Evolutionary conservation across 192 early-diverging fungal genomes (phyloP).

Genomic region (Coemansia sp.): DNA sequence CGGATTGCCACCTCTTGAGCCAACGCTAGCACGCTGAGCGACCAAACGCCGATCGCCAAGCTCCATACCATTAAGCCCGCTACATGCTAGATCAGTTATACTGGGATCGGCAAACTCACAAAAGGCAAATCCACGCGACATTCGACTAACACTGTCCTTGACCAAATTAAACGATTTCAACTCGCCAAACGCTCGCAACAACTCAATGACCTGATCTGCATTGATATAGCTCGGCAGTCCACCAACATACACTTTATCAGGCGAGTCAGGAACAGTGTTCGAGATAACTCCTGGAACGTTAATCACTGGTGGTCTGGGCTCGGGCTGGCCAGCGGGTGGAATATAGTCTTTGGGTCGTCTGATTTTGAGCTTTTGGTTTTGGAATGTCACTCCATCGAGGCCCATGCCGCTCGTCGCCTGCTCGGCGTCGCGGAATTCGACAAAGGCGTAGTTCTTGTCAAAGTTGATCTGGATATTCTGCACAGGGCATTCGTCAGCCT

Average conservation of each 20-base stretch:
- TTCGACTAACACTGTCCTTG: constrained; percentile 72
- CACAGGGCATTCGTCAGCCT: constrained; percentile 70
- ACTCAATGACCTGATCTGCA: constrained; percentile 93
- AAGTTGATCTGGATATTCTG: constrained; percentile 84
- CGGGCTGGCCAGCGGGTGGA: constrained; percentile 59
- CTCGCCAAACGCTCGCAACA: constrained; percentile 93
- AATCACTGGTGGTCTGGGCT: constrained; percentile 63
- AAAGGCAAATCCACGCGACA: constrained; percentile 94
- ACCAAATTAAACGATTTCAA: constrained; percentile 92
- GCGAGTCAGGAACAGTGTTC: constrained; percentile 87
- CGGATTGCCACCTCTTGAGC: constrained; percentile 58
- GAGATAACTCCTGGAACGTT: constrained; percentile 81
- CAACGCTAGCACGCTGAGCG: constrained; percentile 91
- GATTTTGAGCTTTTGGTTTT: constrained; percentile 83
- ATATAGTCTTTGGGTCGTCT: constrained; percentile 94
- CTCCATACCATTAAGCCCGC: constrained; percentile 95
- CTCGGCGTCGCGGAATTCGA: constrained; percentile 90
- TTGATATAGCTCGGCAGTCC: constrained; percentile 87
- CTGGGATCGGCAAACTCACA: constrained; percentile 91
- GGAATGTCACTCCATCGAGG: constrained; percentile 89
- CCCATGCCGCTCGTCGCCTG: constrained; percentile 91
- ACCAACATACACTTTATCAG: constrained; percentile 94
- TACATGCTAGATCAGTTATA: constrained; percentile 91
- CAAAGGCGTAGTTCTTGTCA: constrained; percentile 96
- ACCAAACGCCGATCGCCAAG: constrained; percentile 91